Evolutionary conservation across 495 filamentous ascomycete genomes (phyloP).

Genomic region (Pseudoneurospora amorphoporcata): DNA sequence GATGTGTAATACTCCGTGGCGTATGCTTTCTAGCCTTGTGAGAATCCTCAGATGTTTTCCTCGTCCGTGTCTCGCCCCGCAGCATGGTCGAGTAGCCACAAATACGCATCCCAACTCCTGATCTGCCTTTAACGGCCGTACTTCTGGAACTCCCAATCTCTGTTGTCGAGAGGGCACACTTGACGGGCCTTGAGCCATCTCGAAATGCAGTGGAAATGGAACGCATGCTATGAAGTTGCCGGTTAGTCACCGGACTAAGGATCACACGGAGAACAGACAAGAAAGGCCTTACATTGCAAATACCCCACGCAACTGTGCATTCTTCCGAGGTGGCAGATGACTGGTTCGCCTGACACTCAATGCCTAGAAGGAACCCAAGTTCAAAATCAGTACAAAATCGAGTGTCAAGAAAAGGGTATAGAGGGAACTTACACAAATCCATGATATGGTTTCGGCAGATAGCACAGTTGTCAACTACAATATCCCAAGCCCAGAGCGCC

Average conservation of each 20-base stretch:
- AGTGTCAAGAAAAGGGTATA: background rate
- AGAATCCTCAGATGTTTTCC: background rate
- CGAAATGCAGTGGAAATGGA: constrained; percentile 99
- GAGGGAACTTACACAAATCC: constrained; percentile 69
- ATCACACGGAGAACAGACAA: background rate
- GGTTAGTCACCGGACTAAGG: constrained; percentile 8
- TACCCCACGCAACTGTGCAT: constrained; percentile 98
- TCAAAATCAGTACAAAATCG: constrained; percentile 1
- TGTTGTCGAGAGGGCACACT: constrained; percentile 95
- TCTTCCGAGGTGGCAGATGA: constrained; percentile 95
- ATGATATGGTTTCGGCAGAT: constrained; percentile 99
- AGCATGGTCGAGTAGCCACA: background rate
- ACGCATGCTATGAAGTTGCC: constrained; percentile 64
- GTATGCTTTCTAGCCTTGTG: background rate
- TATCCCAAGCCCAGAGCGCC: constrained; percentile 99
- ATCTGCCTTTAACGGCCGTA: constrained; percentile 55
- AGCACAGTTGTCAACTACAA: constrained; percentile 98
- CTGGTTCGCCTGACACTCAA: constrained; percentile 99
- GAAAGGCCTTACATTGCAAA: constrained; percentile 74
- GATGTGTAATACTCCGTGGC: background rate
- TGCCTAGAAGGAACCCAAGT: constrained; percentile 45
- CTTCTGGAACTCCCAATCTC: constrained; percentile 99
- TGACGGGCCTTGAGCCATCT: constrained; percentile 99
- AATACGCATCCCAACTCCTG: background rate
- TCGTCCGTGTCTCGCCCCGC: background rate